Evolutionary conservation across 129 eudicot species (phyloP).

Genomic region (Artemisia tridentata): DNA sequence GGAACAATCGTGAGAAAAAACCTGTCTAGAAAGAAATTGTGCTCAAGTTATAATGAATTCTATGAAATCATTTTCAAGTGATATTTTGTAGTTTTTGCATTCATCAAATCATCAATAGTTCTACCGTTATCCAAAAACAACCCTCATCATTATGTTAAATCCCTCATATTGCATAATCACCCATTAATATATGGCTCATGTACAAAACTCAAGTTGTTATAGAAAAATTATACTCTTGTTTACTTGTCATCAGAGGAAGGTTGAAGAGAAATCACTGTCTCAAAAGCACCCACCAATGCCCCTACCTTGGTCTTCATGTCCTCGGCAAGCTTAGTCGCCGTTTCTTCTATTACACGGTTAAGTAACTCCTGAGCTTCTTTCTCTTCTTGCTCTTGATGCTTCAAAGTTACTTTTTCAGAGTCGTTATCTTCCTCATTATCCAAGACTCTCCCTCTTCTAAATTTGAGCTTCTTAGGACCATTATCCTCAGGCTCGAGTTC

Average conservation of each 20-base stretch:
- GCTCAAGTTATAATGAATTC: too few species aligned
- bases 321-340: constrained; percentile 77
- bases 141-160: not conserved
- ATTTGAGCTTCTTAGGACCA: constrained; percentile 53
- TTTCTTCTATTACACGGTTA: constrained; percentile 79
- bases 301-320: constrained; percentile 83
- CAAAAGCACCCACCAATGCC: constrained; percentile 99
- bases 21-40: too few species aligned
- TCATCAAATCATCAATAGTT: not conserved
- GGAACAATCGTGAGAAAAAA: too few species aligned
- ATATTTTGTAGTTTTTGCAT: too few species aligned
- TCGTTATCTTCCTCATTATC: constrained; percentile 21
- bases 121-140: not conserved
- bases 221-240: constrained; percentile 15
- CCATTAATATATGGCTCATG: not conserved
- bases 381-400: constrained; percentile 74
- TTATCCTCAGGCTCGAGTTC: constrained; percentile 44
- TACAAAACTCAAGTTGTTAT: not conserved
- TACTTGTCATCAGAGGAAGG: constrained; percentile 27
- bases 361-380: constrained; percentile 66
- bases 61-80: too few species aligned
- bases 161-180: not conserved
- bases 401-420: constrained; percentile 49
- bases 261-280: constrained; percentile 80
- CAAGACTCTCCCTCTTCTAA: constrained; percentile 43